phyloP scores from a whole-genome alignment of 176 grass and related monocot species.

The Dendrocalamus sinicus region DNA sequence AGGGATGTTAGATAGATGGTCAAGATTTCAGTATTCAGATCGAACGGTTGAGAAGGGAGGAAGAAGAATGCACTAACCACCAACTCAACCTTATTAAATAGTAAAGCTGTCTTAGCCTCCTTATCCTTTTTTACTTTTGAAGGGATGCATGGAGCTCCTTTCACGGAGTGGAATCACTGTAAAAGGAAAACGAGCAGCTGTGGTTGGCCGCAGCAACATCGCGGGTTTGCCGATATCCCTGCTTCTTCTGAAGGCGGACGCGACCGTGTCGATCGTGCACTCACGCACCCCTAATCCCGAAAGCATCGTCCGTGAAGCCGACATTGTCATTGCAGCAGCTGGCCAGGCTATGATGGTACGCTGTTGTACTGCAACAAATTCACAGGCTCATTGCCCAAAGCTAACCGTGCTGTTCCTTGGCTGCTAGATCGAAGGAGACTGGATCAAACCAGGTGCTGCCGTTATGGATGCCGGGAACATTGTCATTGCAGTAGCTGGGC shows the following conservation, averaged over 20 bases:
- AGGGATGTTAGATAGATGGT: no score
- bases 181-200: slow-evolving; percentile 80
- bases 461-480: slow-evolving; percentile 53
- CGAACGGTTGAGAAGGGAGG: no score
- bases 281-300: slow-evolving; percentile 72
- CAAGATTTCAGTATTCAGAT: no score
- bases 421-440: slow-evolving; percentile 88
- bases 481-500: no score
- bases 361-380: neutral
- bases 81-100: no score
- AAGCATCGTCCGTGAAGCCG: slow-evolving; percentile 73
- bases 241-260: slow-evolving; percentile 92
- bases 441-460: slow-evolving; percentile 91
- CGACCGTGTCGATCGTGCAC: slow-evolving; percentile 81
- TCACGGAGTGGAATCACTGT: slow-evolving; percentile 67
- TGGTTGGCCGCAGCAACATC: slow-evolving; percentile 94
- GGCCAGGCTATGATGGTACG: slow-evolving; percentile 92
- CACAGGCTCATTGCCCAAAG: neutral
- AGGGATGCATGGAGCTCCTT: slow-evolving; percentile 96
- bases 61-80: no score
- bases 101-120: neutral
- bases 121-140: slow-evolving; percentile 7
- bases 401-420: slow-evolving; percentile 1
- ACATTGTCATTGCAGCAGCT: slow-evolving; percentile 88
- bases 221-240: slow-evolving; percentile 84